These are phyloP conservation scores for Fusarium pseudograminearum DNA, from an alignment of 2,329 filamentous ascomycete genomes.

Conservation along the genomic window DNA sequence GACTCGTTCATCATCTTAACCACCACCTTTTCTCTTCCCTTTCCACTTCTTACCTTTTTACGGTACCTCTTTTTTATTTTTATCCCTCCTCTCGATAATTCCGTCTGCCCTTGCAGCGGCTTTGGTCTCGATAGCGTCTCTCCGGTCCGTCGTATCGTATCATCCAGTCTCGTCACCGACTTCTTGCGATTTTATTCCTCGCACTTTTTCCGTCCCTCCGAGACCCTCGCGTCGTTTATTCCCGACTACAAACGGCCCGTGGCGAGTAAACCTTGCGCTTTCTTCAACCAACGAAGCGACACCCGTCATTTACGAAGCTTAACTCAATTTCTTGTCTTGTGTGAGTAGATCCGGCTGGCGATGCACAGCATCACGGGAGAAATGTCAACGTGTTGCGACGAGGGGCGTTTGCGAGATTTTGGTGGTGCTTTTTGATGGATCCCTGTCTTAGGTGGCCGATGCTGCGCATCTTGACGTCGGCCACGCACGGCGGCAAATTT, in stretches of 20 bases:
- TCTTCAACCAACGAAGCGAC: constrained; percentile 35
- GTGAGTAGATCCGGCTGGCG: constrained; percentile 37
- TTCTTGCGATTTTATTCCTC: constrained; percentile 39
- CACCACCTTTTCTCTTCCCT: constrained; percentile 34
- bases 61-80: constrained; percentile 32
- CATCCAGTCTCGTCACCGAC: constrained; percentile 30
- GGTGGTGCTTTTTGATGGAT: constrained; percentile 44
- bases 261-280: constrained; percentile 41
- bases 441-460: constrained; percentile 42
- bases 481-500: constrained; percentile 39
- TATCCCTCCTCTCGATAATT: constrained; percentile 33
- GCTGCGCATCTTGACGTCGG: constrained; percentile 45
- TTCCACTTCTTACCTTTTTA: constrained; percentile 23
- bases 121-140: constrained; percentile 42
- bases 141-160: constrained; percentile 30
- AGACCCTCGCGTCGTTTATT: constrained; percentile 47
- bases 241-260: constrained; percentile 42
- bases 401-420: constrained; percentile 31
- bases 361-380: constrained; percentile 28
- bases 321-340: constrained; percentile 28
- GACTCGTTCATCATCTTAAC: constrained; percentile 45
- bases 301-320: constrained; percentile 34
- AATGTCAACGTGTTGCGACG: constrained; percentile 45
- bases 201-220: constrained; percentile 45
- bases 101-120: constrained; percentile 43